These are phyloP conservation scores for Acer saccharum DNA, from an alignment of 345 rosid genomes.

Conservation along the genomic window DNA sequence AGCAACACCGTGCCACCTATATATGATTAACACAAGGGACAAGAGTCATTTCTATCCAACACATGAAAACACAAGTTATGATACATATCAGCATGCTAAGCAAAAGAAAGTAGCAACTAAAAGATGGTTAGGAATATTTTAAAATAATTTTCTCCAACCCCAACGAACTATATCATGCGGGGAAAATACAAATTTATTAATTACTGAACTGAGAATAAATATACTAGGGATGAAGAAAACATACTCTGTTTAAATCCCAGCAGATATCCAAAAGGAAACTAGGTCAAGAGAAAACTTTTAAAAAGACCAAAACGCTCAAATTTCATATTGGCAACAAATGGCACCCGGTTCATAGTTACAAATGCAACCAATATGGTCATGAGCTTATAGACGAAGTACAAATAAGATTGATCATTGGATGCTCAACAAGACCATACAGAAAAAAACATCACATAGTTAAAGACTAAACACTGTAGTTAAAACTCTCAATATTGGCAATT, in stretches of 20 bases:
- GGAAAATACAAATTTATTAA: background rate
- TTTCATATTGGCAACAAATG: slow-evolving; percentile 9
- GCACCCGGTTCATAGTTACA: background rate
- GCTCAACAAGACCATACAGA: background rate
- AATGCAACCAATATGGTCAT: background rate
- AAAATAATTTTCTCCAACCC: slow-evolving; percentile 18
- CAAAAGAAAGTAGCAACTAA: background rate
- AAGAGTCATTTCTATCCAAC: background rate
- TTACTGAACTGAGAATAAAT: background rate
- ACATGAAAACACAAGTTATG: background rate
- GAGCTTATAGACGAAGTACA: background rate
- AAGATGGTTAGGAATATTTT: background rate
- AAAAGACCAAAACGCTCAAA: slow-evolving; percentile 10
- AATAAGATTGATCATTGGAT: background rate
- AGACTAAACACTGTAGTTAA: background rate
- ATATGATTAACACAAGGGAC: slow-evolving; percentile 13
- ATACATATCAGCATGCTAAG: background rate
- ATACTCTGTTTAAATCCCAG: slow-evolving; percentile 39
- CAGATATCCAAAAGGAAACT: background rate
- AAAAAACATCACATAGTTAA: background rate
- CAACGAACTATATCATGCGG: background rate
- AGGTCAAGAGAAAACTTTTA: slow-evolving; percentile 36
- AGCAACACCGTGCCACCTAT: slow-evolving; percentile 94
- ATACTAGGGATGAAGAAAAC: slow-evolving; percentile 22
- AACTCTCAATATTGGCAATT: background rate